Base-by-base conservation (phyloP, 306 rosid species). In the Lathyrus tuberosus region DNA sequence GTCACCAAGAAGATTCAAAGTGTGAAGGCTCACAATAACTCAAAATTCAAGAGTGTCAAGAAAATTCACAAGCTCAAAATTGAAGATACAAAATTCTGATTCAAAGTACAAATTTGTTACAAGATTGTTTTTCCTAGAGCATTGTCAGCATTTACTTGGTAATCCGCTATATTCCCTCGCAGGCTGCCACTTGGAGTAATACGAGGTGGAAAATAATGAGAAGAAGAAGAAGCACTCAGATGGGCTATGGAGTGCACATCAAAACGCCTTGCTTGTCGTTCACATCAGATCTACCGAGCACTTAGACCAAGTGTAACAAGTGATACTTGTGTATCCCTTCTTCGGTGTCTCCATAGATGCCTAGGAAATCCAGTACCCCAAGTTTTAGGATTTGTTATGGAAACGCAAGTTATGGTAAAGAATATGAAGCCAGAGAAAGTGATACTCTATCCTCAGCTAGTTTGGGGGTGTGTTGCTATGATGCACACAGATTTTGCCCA, bases 171-270 rank as follows among this genome's bases (percentile, higher is more conserved):
- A 95, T 82, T 95, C 99, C 20, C 95, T 95, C 63, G 99, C 99
- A 0, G 99, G 99, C 71, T 88, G 99, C 42, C 99, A 95, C 84
- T 82, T 95, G 84, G 99, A 95, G 85, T 91, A 87, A 59, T 95
- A 95, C 77, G 99, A 95, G 83, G 97, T 95, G 73, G 99, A 95
- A 79, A 95, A 86, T 81, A 83, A 83, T 83, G 99, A 95, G 73
- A 97, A 95, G 84, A 95, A 47, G 88, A 80, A 26, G 99, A 95
- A 84, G 97, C 99, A 30, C 87, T 95, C 22, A 91, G 88, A 77
- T 95, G 99, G 99, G 99, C 99, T 70, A 95, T 95, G 99, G 99
- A 95, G 84, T 95, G 99, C 84, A 95, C 99, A 43, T 91, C 97
- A 42, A 86, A 92, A 79, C 99, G 91, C 84, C 96, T 95, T 65